Percentiles rank a stretch among this genome's conserved stretches.
Evolutionary conservation across 1,284 basidiomycete species (phyloP).

Genomic region (Hymenochaete sp.): DNA sequence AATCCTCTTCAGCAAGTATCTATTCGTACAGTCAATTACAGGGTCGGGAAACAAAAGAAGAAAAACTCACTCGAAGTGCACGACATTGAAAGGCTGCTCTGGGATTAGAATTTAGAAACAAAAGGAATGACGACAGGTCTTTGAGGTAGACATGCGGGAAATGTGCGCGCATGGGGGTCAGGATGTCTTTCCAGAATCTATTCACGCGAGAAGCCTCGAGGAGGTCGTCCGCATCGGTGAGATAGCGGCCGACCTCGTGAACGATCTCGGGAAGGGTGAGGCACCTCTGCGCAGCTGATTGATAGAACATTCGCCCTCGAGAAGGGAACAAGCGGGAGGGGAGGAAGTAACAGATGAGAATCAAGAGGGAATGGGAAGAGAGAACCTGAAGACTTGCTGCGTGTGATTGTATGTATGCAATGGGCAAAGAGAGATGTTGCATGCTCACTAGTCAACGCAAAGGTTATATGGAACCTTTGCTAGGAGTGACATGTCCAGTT

Average conservation of each 20-base stretch:
- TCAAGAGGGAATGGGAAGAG: no score
- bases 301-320: no score
- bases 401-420: no score
- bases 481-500: no score
- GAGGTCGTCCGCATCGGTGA: constrained; percentile 8
- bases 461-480: no score
- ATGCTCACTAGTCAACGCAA: no score
- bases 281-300: no score
- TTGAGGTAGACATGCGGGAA: constrained; percentile 4
- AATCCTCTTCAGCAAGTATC: constrained; percentile 5
- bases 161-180: constrained; percentile 8
- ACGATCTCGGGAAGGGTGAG: constrained; percentile 12
- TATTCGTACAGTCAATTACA: neutral
- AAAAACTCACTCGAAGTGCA: constrained; percentile 5
- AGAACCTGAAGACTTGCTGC: no score
- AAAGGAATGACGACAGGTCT: constrained; percentile 8
- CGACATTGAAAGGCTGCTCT: constrained; percentile 7
- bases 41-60: neutral
- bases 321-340: no score
- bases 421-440: no score
- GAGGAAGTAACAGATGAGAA: no score
- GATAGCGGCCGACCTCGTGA: constrained; percentile 6
- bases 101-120: constrained; percentile 8
- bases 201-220: constrained; percentile 9
- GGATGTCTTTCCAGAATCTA: constrained; percentile 6